Conservation (phyloP, 768 basidiomycete species). For the Suillus discolor region DNA sequence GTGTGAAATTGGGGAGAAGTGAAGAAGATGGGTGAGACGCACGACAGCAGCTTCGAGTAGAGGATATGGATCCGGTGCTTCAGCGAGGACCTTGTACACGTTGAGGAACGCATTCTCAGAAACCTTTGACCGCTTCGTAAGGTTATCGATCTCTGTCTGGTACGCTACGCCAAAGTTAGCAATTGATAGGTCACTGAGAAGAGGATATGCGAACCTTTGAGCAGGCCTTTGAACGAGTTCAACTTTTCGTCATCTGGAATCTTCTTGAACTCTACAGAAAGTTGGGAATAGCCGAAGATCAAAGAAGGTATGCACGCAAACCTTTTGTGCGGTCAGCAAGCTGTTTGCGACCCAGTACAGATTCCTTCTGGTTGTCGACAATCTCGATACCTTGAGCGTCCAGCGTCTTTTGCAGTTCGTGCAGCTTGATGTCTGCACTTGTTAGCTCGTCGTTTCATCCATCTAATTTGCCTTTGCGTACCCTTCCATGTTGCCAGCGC, state of each 20-base stretch:
- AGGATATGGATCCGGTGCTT: conserved; percentile 97
- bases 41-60: conserved; percentile 93
- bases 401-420: conserved; percentile 90
- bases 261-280: conserved; percentile 86
- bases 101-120: conserved; percentile 97
- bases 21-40: conserved; percentile 24
- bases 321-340: conserved; percentile 97
- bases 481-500: conserved; percentile 93
- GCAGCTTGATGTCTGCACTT: conserved; percentile 75
- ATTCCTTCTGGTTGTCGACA: conserved; percentile 99
- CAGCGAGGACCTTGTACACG: conserved; percentile 94
- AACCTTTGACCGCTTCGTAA: conserved; percentile 89
- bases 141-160: conserved; percentile 93
- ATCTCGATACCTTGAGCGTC: conserved; percentile 93
- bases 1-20: not conserved
- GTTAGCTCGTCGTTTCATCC: conserved; percentile 1
- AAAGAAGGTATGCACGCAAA: conserved; percentile 29
- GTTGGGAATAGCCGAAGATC: not conserved
- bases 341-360: conserved; percentile 88
- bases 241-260: conserved; percentile 89
- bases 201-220: conserved; percentile 64
- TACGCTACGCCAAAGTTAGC: conserved; percentile 58
- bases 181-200: not conserved
- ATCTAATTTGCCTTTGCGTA: conserved; percentile 33
- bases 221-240: conserved; percentile 82